Percentiles rank a stretch among this genome's conserved stretches.
Conservation (phyloP, 371 early-diverging fungal genomes). For the Rhizopus arrhizus region DNA sequence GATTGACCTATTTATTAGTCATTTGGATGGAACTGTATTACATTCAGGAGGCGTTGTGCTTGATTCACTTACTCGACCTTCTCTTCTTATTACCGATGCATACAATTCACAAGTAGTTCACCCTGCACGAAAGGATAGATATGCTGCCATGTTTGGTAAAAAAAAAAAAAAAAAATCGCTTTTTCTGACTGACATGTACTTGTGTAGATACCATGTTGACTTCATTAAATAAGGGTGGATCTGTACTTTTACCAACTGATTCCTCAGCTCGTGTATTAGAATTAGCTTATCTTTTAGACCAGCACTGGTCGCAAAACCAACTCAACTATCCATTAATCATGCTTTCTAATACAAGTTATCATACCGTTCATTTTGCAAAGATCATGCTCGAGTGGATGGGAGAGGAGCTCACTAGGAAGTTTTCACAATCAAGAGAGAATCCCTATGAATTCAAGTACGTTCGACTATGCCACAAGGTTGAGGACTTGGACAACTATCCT, state of each 20-base stretch:
- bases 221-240: slow-evolving; percentile 69
- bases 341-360: slow-evolving; percentile 74
- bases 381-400: slow-evolving; percentile 97
- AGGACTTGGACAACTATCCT: slow-evolving; percentile 70
- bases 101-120: slow-evolving; percentile 74
- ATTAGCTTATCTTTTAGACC: slow-evolving; percentile 86
- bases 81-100: slow-evolving; percentile 90
- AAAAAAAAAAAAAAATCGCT: not conserved
- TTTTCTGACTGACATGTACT: not conserved
- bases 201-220: slow-evolving; percentile 61
- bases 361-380: slow-evolving; percentile 81
- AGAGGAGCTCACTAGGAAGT: slow-evolving; percentile 70
- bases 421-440: slow-evolving; percentile 75
- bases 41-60: slow-evolving; percentile 73
- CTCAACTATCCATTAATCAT: slow-evolving; percentile 74
- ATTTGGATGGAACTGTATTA: slow-evolving; percentile 82
- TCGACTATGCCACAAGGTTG: slow-evolving; percentile 65
- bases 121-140: slow-evolving; percentile 74
- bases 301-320: slow-evolving; percentile 76
- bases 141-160: slow-evolving; percentile 72
- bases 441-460: slow-evolving; percentile 90
- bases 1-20: slow-evolving; percentile 51
- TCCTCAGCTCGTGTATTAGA: slow-evolving; percentile 92
- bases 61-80: slow-evolving; percentile 76
- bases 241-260: slow-evolving; percentile 90